Evolutionary conservation across 1,284 basidiomycete genomes (phyloP), one percentile per base, ranked within the genome.

Genomic region (Flammula alnicola): DNA sequence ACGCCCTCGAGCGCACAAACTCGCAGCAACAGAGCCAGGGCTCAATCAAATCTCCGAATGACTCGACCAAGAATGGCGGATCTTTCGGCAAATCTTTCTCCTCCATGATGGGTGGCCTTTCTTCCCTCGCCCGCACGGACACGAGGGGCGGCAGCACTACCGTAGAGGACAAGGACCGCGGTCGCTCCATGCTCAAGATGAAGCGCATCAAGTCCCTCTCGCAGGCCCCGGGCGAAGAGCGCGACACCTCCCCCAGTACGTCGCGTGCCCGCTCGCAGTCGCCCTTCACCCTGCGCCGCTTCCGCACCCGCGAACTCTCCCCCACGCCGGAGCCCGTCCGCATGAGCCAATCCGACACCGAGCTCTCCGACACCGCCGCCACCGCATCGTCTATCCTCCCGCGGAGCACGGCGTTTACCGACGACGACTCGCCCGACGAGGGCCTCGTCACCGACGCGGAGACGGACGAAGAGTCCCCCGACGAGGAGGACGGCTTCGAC

Each of bases 251-350:
- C 0, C 70, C 74, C 41, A 75, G 72, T 58, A 68, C 69, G 51
- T 70, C 74, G 17, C 83, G 84, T 49, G 75, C 84, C 9, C 83
- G 88, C 31, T 88, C 85, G 26, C 77, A 81, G 54, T 90, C 88
- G 0, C 88, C 88, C 12, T 91, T 91, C 62, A 72, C 70, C 39
- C 77, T 88, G 51, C 78, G 85, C 27, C 75, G 83, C 25, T 75
- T 78, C 49, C 78, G 83, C 50, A 70, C 72, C 8, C 81, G 87
- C 46, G 88, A 91, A 23, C 66, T 78, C 3, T 88, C 86, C 11
- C 89, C 91, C 0, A 78, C 81, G 9, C 85, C 91, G 14, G 78
- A 83, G 37, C 83, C 91, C 1, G 77, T 94, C 48, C 83, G 84
- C 16, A 80, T 85, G 41, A 77, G 75, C 30, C 75, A 86, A 19